These are phyloP conservation scores for Rhynchosporium agropyri DNA, from an alignment of 2,329 filamentous ascomycete species.

Conservation along the genomic window DNA sequence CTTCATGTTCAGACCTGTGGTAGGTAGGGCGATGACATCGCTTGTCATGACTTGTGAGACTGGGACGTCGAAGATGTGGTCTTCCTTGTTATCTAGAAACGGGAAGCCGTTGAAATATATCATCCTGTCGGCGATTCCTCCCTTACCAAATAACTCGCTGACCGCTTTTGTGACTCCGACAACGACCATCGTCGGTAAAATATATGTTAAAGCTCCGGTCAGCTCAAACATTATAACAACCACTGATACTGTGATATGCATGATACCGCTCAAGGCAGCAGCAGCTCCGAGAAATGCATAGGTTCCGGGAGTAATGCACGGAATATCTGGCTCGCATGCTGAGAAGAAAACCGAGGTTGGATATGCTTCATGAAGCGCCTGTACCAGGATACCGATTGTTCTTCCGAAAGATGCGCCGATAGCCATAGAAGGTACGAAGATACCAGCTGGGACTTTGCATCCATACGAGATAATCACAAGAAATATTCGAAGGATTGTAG, in stretches of 20 bases:
- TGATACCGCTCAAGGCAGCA: constrained; percentile 90
- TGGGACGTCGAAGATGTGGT: constrained; percentile 93
- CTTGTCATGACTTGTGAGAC: constrained; percentile 89
- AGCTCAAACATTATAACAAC: constrained; percentile 99
- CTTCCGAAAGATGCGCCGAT: constrained; percentile 93
- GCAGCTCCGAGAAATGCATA: constrained; percentile 95
- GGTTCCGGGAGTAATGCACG: constrained; percentile 95
- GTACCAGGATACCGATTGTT: constrained; percentile 91
- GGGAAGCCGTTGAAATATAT: constrained; percentile 99
- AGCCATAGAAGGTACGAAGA: constrained; percentile 98
- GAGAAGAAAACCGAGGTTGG: constrained; percentile 84
- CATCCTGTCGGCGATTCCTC: constrained; percentile 96
- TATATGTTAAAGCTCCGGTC: constrained; percentile 95
- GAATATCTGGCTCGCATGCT: constrained; percentile 84
- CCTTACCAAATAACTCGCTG: constrained; percentile 87
- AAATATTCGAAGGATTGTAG: constrained; percentile 78
- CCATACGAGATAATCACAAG: constrained; percentile 96
- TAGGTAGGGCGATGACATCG: constrained; percentile 72
- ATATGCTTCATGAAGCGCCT: constrained; percentile 82
- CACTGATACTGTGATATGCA: constrained; percentile 96
- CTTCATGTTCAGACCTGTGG: constrained; percentile 72
- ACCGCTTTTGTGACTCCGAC: constrained; percentile 96
- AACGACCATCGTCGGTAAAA: constrained; percentile 97
- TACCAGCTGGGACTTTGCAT: constrained; percentile 95
- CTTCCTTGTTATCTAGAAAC: constrained; percentile 95